Evolutionary conservation across 331 rosid genomes (phyloP).

Genomic region (Ulmus americana): DNA sequence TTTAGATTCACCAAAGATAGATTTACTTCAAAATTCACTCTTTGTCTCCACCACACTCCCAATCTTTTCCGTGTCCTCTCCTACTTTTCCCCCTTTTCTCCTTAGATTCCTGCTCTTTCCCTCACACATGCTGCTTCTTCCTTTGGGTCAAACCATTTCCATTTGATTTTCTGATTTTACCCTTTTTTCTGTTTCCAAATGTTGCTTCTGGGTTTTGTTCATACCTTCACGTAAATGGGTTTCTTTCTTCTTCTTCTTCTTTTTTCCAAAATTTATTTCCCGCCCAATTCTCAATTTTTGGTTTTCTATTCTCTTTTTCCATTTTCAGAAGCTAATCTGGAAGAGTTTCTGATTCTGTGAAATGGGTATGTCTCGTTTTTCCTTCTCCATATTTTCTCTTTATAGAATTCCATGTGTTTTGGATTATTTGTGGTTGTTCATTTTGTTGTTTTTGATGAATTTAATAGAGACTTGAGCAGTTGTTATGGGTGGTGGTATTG

Average conservation of each 20-base stretch:
- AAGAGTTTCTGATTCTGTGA: constrained; percentile 13
- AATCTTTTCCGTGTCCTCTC: constrained; percentile 8
- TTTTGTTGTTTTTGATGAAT: background rate
- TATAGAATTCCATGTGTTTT: background rate
- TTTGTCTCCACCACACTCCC: constrained; percentile 32
- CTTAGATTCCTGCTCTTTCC: background rate
- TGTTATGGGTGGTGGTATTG: constrained; percentile 67
- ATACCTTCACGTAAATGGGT: constrained; percentile 19
- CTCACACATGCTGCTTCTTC: constrained; percentile 20
- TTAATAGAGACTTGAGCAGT: constrained; percentile 25
- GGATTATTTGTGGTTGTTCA: background rate
- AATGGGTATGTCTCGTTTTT: background rate
- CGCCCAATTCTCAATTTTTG: constrained; percentile 17
- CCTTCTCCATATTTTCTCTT: background rate
- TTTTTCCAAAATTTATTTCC: constrained; percentile 13
- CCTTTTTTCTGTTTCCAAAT: background rate
- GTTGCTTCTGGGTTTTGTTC: constrained; percentile 23
- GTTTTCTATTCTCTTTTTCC: background rate
- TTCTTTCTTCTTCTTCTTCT: constrained; percentile 13
- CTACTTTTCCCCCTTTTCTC: constrained; percentile 20
- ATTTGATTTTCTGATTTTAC: background rate
- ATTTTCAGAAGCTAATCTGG: constrained; percentile 9
- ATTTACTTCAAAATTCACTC: constrained; percentile 43
- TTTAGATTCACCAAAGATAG: constrained; percentile 24
- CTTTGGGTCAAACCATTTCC: constrained; percentile 15